Conservation (phyloP, 352 stramenopile genomes). For the Phytophthora niederhauseri region DNA sequence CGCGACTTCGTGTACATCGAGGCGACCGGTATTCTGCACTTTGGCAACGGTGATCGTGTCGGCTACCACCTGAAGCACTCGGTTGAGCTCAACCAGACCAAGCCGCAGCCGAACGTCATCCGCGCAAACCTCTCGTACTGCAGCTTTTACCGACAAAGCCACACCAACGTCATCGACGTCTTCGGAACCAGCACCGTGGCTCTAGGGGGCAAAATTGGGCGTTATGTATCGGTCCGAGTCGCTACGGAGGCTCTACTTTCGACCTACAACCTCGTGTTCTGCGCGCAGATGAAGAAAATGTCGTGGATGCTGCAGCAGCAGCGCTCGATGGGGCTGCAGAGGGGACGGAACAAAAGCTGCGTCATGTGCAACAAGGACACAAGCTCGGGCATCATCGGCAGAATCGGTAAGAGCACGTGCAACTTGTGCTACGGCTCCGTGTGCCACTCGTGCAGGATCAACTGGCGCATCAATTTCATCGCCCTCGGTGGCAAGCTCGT, state of each 20-base stretch:
- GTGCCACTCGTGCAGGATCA: slow-evolving; percentile 25
- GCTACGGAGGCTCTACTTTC: slow-evolving; percentile 12
- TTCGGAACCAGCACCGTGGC: slow-evolving; percentile 44
- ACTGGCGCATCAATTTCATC: slow-evolving; percentile 34
- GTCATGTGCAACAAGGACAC: slow-evolving; percentile 23
- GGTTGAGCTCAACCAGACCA: slow-evolving; percentile 21
- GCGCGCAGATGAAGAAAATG: slow-evolving; percentile 41
- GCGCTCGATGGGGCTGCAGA: slow-evolving; percentile 23
- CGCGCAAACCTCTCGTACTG: slow-evolving; percentile 50
- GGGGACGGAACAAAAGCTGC: slow-evolving; percentile 1
- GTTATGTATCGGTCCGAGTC: neutral
- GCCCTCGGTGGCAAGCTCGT: slow-evolving; percentile 14
- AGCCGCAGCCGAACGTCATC: slow-evolving; percentile 40
- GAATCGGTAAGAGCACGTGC: slow-evolving; percentile 23
- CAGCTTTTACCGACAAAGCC: slow-evolving; percentile 53
- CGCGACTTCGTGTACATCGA: slow-evolving; percentile 53
- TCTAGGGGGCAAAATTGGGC: slow-evolving; percentile 13
- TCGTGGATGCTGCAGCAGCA: slow-evolving; percentile 14
- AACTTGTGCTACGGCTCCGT: slow-evolving; percentile 29
- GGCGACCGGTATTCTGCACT: slow-evolving; percentile 24
- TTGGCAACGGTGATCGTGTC: slow-evolving; percentile 31
- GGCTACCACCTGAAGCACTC: slow-evolving; percentile 34
- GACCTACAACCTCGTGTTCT: slow-evolving; percentile 30
- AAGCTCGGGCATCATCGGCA: slow-evolving; percentile 13
- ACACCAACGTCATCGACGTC: slow-evolving; percentile 42